phyloP scores from a whole-genome alignment of 2,329 filamentous ascomycete species.

The Colletotrichum viniferum region DNA sequence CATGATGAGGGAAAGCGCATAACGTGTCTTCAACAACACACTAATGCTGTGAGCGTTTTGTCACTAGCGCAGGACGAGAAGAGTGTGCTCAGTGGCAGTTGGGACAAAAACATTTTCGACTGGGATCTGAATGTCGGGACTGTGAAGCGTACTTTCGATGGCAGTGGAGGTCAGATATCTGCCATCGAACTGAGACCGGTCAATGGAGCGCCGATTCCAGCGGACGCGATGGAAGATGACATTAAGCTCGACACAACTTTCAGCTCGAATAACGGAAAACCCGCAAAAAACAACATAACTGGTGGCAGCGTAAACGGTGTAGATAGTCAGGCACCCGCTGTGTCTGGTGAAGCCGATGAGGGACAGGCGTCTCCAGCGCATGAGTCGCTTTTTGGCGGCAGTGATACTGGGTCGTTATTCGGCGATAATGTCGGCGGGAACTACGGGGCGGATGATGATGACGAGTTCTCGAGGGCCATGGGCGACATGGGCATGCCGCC shows the following conservation, averaged over 20 bases:
- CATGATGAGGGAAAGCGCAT: conserved; percentile 96
- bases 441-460: conserved; percentile 74
- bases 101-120: conserved; percentile 93
- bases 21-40: conserved; percentile 79
- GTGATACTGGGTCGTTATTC: conserved; percentile 83
- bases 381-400: conserved; percentile 81
- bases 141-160: conserved; percentile 75
- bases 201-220: conserved; percentile 76
- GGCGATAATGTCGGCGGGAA: conserved; percentile 70
- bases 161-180: conserved; percentile 83
- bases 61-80: conserved; percentile 83
- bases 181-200: conserved; percentile 84
- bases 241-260: conserved; percentile 68
- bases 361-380: conserved; percentile 72
- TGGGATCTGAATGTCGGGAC: conserved; percentile 94
- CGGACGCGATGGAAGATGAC: conserved; percentile 66
- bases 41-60: conserved; percentile 89
- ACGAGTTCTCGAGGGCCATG: conserved; percentile 80
- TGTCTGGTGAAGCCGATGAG: conserved; percentile 54
- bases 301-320: conserved; percentile 16
- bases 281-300: conserved; percentile 57
- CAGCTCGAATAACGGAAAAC: conserved; percentile 73
- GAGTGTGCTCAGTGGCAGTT: conserved; percentile 88
- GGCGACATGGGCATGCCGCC: conserved; percentile 46
- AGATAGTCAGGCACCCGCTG: conserved; percentile 22